A percentile compares a stretch with the other conserved stretches of the same genome.
Evolutionary conservation across 306 rosid species (phyloP).

Genomic region (Vigna hirtella): DNA sequence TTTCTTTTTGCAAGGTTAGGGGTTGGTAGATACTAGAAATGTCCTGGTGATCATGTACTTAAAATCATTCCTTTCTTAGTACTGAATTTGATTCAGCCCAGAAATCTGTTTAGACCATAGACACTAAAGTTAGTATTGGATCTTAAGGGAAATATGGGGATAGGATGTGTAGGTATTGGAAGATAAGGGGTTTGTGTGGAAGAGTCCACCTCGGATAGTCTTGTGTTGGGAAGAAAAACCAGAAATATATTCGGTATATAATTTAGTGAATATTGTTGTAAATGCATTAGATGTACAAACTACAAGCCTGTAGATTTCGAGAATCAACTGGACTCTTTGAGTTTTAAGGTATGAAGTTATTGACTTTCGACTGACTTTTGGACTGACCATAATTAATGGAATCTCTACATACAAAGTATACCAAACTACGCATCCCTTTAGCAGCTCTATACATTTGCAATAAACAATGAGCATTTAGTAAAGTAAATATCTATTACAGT

Average conservation of each 20-base stretch:
- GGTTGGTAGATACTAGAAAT: constrained; percentile 18
- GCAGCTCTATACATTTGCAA: background rate
- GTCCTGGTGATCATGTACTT: background rate
- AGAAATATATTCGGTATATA: constrained; percentile 2
- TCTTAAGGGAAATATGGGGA: constrained; percentile 2
- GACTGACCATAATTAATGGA: background rate
- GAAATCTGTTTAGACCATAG: background rate
- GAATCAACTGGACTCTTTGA: background rate
- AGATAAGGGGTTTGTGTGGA: background rate
- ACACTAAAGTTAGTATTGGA: background rate
- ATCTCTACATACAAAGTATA: background rate
- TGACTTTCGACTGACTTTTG: background rate
- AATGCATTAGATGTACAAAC: constrained; percentile 7
- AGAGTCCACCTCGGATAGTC: background rate
- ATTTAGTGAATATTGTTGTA: background rate
- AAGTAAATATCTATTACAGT: background rate
- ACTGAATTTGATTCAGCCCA: constrained; percentile 11
- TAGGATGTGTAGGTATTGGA: background rate
- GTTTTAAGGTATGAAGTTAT: background rate
- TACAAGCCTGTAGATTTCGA: background rate
- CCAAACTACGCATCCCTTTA: background rate
- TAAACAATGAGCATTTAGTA: background rate
- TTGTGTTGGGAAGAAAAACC: background rate
- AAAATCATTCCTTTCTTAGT: background rate
- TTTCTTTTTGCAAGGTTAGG: background rate